Percentiles rank a stretch among this genome's conserved stretches.
phyloP scores from a whole-genome alignment of 495 filamentous ascomycete genomes.

The Aspergillus carlsbadensis region DNA sequence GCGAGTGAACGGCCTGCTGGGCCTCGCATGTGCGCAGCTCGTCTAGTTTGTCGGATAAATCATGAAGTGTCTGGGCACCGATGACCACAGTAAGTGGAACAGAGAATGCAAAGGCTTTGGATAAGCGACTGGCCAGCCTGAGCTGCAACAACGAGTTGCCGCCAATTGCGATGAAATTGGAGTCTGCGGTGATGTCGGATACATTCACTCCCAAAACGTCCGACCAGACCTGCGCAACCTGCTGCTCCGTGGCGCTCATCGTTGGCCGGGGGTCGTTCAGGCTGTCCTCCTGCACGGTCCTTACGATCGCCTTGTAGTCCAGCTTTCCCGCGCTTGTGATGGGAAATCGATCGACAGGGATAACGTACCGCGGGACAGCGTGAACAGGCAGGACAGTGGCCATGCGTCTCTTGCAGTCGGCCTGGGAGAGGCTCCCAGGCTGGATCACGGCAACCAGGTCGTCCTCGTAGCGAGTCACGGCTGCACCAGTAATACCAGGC shows the following conservation, averaged over 20 bases:
- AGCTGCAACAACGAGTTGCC: constrained; percentile 18
- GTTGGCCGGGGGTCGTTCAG: not conserved
- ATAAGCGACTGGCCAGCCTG: constrained; percentile 11
- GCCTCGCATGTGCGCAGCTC: too few species aligned
- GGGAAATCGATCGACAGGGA: constrained; percentile 23
- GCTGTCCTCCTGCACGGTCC: not conserved
- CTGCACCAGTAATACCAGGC: not conserved
- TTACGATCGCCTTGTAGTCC: constrained; percentile 22
- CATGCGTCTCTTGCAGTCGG: too few species aligned
- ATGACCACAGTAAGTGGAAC: constrained; percentile 19
- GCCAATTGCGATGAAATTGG: constrained; percentile 23
- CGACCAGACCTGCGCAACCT: not conserved
- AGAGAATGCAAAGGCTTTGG: constrained; percentile 22
- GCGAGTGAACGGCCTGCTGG: too few species aligned
- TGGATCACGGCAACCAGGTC: too few species aligned
- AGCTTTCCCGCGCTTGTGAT: constrained; percentile 27
- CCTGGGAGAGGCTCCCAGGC: too few species aligned
- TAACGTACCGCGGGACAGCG: constrained; percentile 21
- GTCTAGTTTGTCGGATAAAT: too few species aligned
- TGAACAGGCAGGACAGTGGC: constrained; percentile 16
- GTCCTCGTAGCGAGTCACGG: too few species aligned
- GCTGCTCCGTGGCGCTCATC: not conserved
- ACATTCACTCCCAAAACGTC: not conserved
- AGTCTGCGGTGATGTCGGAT: constrained; percentile 5
- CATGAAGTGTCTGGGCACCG: too few species aligned